Conservation (phyloP, 2,329 filamentous ascomycete genomes). For the Fusarium haematococcum region DNA sequence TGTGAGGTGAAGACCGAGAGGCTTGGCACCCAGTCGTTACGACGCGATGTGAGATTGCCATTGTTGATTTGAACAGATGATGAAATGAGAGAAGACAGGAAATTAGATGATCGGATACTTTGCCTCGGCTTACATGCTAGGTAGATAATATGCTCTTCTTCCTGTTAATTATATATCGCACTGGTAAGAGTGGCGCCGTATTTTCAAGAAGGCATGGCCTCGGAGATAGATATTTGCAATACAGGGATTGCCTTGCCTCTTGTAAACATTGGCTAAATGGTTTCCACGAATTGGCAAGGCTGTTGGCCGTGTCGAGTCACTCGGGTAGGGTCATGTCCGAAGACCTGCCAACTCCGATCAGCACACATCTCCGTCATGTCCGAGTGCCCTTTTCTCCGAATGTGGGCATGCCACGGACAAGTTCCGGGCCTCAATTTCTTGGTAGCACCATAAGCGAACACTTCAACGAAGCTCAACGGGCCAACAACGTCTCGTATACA, state of each 20-base stretch:
- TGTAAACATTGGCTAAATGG: background rate
- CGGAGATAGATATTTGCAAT: background rate
- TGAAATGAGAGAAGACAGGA: background rate
- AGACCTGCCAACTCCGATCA: background rate
- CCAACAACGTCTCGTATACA: rapidly evolving
- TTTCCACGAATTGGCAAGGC: background rate
- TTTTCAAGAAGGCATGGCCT: background rate
- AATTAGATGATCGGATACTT: background rate
- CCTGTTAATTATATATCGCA: background rate
- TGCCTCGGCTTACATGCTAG: background rate
- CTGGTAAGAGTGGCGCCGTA: background rate
- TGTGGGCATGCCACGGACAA: background rate
- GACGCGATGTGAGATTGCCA: background rate
- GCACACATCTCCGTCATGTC: background rate
- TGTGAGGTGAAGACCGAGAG: background rate
- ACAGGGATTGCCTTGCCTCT: background rate
- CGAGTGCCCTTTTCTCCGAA: background rate
- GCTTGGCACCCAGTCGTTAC: background rate
- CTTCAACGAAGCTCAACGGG: background rate
- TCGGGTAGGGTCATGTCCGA: background rate
- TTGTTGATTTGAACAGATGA: background rate
- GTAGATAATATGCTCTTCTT: background rate
- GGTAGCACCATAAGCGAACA: background rate
- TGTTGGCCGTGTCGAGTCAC: background rate
- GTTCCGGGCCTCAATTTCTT: background rate